Conservation (phyloP, 768 basidiomycete genomes). For the Amanita thiersii region DNA sequence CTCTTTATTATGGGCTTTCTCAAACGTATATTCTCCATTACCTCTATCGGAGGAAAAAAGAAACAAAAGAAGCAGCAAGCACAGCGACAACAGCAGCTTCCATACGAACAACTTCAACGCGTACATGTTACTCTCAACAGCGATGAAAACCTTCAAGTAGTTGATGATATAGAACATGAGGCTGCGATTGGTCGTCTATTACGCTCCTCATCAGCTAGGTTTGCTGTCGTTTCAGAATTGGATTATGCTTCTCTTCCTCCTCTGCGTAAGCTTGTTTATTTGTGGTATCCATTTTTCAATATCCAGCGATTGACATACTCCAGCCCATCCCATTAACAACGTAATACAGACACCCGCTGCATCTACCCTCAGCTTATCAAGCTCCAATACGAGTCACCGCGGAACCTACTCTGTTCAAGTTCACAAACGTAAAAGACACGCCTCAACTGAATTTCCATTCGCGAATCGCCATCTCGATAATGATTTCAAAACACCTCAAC, state of each 20-base stretch:
- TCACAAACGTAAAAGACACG: slow-evolving; percentile 50
- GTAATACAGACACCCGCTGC: slow-evolving; percentile 39
- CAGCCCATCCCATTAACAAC: slow-evolving; percentile 63
- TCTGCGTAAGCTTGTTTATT: slow-evolving; percentile 45
- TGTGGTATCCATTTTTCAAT: slow-evolving; percentile 8
- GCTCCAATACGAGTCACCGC: slow-evolving; percentile 38
- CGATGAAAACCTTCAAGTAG: slow-evolving; percentile 5
- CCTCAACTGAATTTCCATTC: slow-evolving; percentile 58
- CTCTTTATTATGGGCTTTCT: slow-evolving; percentile 53
- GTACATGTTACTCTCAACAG: slow-evolving; percentile 1
- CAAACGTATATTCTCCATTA: slow-evolving; percentile 53
- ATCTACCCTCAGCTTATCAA: slow-evolving; percentile 47
- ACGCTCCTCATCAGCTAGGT: slow-evolving; percentile 67
- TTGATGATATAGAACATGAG: slow-evolving; percentile 45
- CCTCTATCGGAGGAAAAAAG: slow-evolving; percentile 46
- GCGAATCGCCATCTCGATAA: slow-evolving; percentile 37
- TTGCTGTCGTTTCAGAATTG: slow-evolving; percentile 44
- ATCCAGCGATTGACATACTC: slow-evolving; percentile 3
- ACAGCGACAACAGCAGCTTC: slow-evolving; percentile 18
- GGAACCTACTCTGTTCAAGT: slow-evolving; percentile 72
- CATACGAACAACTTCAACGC: slow-evolving; percentile 9
- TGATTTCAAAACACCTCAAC: slow-evolving; percentile 18
- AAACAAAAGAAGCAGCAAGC: slow-evolving; percentile 33
- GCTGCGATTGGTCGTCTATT: slow-evolving; percentile 44
- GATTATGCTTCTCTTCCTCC: slow-evolving; percentile 56